These are phyloP conservation scores for Rhizophora mangle DNA, from an alignment of 345 rosid genomes.

Conservation along the genomic window DNA sequence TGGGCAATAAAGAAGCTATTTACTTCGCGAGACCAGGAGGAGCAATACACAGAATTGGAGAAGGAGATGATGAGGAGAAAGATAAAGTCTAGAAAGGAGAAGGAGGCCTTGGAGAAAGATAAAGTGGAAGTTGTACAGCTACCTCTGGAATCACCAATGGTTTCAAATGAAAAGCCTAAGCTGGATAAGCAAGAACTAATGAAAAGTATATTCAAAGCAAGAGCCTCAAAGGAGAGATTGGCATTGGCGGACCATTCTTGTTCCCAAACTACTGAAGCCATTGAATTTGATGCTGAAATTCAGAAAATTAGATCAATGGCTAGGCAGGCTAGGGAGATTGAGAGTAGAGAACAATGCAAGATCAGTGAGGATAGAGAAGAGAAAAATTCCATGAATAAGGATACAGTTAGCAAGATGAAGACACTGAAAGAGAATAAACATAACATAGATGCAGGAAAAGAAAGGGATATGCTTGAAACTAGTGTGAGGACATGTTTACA, in stretches of 20 bases:
- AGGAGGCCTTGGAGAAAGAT: conserved; percentile 45
- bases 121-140: conserved; percentile 52
- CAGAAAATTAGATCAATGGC: conserved; percentile 55
- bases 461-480: conserved; percentile 21
- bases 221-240: conserved; percentile 32
- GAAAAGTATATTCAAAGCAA: conserved; percentile 46
- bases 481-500: background rate
- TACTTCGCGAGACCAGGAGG: conserved; percentile 35
- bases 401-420: conserved; percentile 16
- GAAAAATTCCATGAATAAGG: conserved; percentile 16
- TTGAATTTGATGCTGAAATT: conserved; percentile 40
- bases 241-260: conserved; percentile 29
- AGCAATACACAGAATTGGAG: conserved; percentile 49
- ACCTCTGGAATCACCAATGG: conserved; percentile 23
- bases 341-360: conserved; percentile 32
- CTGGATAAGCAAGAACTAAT: conserved; percentile 55
- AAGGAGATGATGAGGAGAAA: conserved; percentile 91
- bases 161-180: conserved; percentile 48
- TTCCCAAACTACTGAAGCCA: conserved; percentile 27
- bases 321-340: conserved; percentile 46
- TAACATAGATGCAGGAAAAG: conserved; percentile 25
- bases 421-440: conserved; percentile 15
- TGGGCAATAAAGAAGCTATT: conserved; percentile 51
- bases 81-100: conserved; percentile 59
- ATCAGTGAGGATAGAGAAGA: conserved; percentile 34